Conservation (phyloP, 1,284 basidiomycete species). For the Gymnopus androsaceus region DNA sequence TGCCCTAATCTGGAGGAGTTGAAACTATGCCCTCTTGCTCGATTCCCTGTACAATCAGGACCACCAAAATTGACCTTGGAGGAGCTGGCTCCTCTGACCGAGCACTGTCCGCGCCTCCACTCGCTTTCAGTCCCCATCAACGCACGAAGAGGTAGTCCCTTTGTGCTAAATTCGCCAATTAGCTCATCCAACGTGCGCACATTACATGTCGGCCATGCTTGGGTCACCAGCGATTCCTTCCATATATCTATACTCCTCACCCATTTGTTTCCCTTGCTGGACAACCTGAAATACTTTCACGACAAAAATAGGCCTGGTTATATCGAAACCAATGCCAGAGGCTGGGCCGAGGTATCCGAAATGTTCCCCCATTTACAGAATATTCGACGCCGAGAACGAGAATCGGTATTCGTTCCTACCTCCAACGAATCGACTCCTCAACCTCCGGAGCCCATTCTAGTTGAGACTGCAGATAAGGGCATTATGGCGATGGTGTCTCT, state of each 20-base stretch:
- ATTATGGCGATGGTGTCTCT: conserved; percentile 57
- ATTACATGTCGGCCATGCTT: conserved; percentile 75
- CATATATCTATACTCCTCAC: conserved; percentile 70
- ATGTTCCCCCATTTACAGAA: conserved; percentile 68
- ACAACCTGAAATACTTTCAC: conserved; percentile 70
- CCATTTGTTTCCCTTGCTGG: conserved; percentile 70
- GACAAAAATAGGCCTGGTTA: conserved; percentile 71
- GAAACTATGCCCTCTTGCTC: conserved; percentile 64
- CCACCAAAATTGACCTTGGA: conserved; percentile 60
- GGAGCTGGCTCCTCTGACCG: conserved; percentile 58
- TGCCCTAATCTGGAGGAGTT: conserved; percentile 69
- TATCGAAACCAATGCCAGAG: conserved; percentile 62
- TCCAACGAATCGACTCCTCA: conserved; percentile 22
- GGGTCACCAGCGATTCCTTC: conserved; percentile 65
- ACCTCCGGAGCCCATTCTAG: conserved; percentile 22
- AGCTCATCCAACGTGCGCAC: conserved; percentile 66
- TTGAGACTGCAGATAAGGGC: conserved; percentile 46
- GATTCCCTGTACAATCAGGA: conserved; percentile 54
- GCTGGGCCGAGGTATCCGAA: conserved; percentile 69
- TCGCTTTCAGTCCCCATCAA: conserved; percentile 66
- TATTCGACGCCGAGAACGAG: conserved; percentile 61
- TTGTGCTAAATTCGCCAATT: conserved; percentile 44
- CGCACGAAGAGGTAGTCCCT: conserved; percentile 49
- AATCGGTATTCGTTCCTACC: conserved; percentile 32
- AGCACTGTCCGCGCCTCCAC: conserved; percentile 59